Evolutionary conservation across 2,329 filamentous ascomycete genomes (phyloP), one percentile per base, ranked within the genome.

Genomic region (Colletotrichum orchidophilum): DNA sequence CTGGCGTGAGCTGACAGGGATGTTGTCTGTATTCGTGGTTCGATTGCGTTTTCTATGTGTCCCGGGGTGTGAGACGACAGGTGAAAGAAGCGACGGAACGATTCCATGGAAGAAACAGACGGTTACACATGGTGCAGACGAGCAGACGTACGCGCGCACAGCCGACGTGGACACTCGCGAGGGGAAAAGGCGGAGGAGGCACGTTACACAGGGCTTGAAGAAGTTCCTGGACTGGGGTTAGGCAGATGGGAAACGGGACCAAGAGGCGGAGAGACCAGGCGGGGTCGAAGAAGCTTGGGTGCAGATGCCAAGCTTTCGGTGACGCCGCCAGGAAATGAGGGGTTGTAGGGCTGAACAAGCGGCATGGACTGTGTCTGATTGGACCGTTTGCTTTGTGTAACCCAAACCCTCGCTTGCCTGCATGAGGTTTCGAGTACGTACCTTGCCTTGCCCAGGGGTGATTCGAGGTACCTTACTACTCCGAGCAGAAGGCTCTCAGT

Each of bases 251-350:
- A 49, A 61, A 61, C 24, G 27, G 27, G 49, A 35, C 29, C 26
- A 60, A 60, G 57, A 60, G 52, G 53, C 53, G 66, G 66, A 69
- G 39, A 24, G 27, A 11, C 53, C 39, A 27, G 54, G 42, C 54
- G 63, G 50, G 42, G n/a, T 39, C 9, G 29, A 18, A 35, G 39
- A 29, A 58, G 66, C 60, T 52, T 58, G 52, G 65, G 42, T 57
- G 63, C 63, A 61, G 27, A n/a, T 60, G 67, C 67, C 67, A 70
- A 66, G 63, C 67, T 54, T 46, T 70, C 67, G 67, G 67, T 54
- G 67, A 66, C 63, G 49, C 67, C 67, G 67, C 55, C 54, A 63
- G 50, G 29, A 50, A 61, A 39, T 55, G 27, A 59, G 49, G 66
- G 55, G 27, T 13, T 27, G 29, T 70, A 70, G 67, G 67, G 67